A percentile compares a stretch with the other conserved stretches of the same genome.
phyloP scores from a whole-genome alignment of 768 basidiomycete species.

The Tremella fuciformis region DNA sequence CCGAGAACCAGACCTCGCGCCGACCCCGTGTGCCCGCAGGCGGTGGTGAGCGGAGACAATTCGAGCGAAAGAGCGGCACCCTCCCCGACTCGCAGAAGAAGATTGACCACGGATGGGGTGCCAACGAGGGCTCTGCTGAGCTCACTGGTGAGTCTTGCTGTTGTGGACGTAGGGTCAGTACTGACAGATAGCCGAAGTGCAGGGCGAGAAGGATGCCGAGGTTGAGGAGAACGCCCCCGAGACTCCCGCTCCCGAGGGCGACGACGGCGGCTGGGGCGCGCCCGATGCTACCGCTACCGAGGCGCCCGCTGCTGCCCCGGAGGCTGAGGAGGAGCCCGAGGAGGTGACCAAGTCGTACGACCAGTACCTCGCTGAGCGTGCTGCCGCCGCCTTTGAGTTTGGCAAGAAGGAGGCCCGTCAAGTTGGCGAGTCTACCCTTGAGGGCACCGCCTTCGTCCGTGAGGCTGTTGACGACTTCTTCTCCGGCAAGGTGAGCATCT shows the following conservation, averaged over 20 bases:
- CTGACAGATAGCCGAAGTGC: constrained; percentile 60
- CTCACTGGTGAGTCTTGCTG: constrained; percentile 52
- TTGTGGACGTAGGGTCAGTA: neutral
- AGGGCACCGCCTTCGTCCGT: constrained; percentile 69
- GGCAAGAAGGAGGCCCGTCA: constrained; percentile 78
- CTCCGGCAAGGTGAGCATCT: constrained; percentile 73
- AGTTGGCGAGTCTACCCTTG: constrained; percentile 63
- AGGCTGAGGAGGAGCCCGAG: constrained; percentile 48
- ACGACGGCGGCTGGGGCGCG: constrained; percentile 45
- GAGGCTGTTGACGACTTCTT: constrained; percentile 71
- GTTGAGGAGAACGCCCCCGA: constrained; percentile 68
- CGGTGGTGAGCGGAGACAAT: constrained; percentile 69
- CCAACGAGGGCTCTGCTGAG: constrained; percentile 80
- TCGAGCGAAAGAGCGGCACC: constrained; percentile 58
- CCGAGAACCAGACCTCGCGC: constrained; percentile 50
- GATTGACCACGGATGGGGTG: constrained; percentile 91
- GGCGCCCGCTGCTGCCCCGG: constrained; percentile 28
- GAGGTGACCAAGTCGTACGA: constrained; percentile 82
- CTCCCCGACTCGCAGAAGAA: constrained; percentile 90
- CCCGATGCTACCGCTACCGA: constrained; percentile 39
- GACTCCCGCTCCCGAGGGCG: constrained; percentile 62
- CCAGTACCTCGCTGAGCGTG: constrained; percentile 75
- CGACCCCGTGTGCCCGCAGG: constrained; percentile 50
- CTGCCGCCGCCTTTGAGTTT: constrained; percentile 57
- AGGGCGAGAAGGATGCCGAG: constrained; percentile 69